A percentile compares a stretch with the other conserved stretches of the same genome.
phyloP scores from a whole-genome alignment of 257 asterid genomes.

The Solanum ossicruentum region DNA sequence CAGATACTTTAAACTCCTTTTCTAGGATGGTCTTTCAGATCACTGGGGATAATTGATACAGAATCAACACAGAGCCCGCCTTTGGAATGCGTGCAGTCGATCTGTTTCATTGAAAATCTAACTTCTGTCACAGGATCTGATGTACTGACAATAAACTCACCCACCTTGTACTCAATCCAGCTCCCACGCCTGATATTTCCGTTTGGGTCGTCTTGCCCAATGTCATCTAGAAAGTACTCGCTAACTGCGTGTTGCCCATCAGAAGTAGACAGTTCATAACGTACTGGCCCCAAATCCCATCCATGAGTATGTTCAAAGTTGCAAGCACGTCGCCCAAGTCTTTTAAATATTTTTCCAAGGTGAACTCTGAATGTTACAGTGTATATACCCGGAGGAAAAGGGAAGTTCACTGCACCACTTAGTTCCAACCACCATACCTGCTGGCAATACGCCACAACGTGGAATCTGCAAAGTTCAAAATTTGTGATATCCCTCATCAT shows the following conservation, averaged over 20 bases:
- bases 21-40: constrained; percentile 40
- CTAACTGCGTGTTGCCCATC: constrained; percentile 78
- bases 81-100: constrained; percentile 95
- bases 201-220: constrained; percentile 35
- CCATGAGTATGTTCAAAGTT: constrained; percentile 88
- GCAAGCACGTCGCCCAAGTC: constrained; percentile 82
- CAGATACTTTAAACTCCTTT: constrained; percentile 21
- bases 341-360: constrained; percentile 64
- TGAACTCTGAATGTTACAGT: constrained; percentile 71
- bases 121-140: constrained; percentile 59
- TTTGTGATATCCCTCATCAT: neutral
- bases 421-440: constrained; percentile 99
- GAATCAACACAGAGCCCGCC: constrained; percentile 97
- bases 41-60: constrained; percentile 57
- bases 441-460: constrained; percentile 75
- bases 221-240: constrained; percentile 64
- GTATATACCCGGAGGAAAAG: constrained; percentile 79
- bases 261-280: constrained; percentile 68
- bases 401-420: constrained; percentile 65
- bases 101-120: constrained; percentile 84
- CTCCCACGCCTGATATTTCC: constrained; percentile 65
- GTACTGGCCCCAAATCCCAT: constrained; percentile 79
- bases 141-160: constrained; percentile 60
- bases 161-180: constrained; percentile 91
- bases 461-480: constrained; percentile 47